Evolutionary conservation across 2,329 filamentous ascomycete species (phyloP), one percentile per base, ranked within the genome.

Genomic region (Didymella sp.): DNA sequence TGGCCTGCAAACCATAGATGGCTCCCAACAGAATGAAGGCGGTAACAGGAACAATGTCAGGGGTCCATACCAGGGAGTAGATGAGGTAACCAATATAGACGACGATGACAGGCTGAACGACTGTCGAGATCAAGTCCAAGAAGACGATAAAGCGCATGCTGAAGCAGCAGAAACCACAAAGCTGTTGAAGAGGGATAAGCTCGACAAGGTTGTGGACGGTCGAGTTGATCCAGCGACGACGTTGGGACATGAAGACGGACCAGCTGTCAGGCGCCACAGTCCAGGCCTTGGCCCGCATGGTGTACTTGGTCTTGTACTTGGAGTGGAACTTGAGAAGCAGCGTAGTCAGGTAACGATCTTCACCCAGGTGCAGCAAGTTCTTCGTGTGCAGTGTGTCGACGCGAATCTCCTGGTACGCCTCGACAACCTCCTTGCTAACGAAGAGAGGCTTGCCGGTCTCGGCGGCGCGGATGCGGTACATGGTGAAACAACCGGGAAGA

Each of bases 121-220:
- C 80, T 1, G 95, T 99, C 53, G 91, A 95, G 62, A 99, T 82
- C 68, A 99, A 81, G 78, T 99, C 95, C 66, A 99, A 77, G 72
- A 99, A 96, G 66, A 99, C 93, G 57, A 99, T 86, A 78, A 99
- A 99, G 70, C 95, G 89, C 95, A 99, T 99, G 78, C 91, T 96
- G 83, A 99, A 99, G 80, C 95, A 99, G 84, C 95, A 99, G 88
- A 99, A 99, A 79, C 95, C 95, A 77, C 95, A 99, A 47, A 99
- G 89, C 76, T 98, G 91, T 60, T 90, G 87, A 77, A 99, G 83
- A 6, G 94, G 93, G 61, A 98, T 94, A 60, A 99, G 88, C 76
- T 99, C 95, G 62, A 96, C 90, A 61, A 99, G 83, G 77, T 99
- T 99, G 84, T 99, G 95, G 48, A 99, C 91, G 0, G 95, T 99